A percentile compares a stretch with the other conserved stretches of the same genome.
Evolutionary conservation across 2,329 filamentous ascomycete species (phyloP).

Genomic region (Aspergillus fijiensis): DNA sequence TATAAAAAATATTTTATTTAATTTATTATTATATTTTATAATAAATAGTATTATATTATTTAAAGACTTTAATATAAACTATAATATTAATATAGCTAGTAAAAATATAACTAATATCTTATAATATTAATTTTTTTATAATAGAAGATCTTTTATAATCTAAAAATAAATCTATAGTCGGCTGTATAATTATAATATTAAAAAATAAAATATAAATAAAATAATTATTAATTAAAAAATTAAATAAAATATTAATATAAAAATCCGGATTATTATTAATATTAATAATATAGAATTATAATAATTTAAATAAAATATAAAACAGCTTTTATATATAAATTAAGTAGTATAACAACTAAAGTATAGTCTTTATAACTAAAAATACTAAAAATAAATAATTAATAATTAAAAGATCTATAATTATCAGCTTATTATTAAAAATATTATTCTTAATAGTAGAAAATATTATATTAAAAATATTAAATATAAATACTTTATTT

Average conservation of each 20-base stretch:
- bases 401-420: neutral
- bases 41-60: no score
- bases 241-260: neutral
- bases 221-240: neutral
- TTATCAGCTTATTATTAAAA: neutral
- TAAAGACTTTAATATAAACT: no score
- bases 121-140: no score
- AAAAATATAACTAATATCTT: no score
- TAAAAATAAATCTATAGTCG: neutral
- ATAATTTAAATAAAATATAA: neutral
- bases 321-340: neutral
- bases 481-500: no score
- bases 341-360: neutral
- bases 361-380: neutral
- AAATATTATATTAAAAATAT: no score
- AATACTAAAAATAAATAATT: neutral
- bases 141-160: no score
- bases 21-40: no score
- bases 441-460: neutral
- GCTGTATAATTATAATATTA: neutral
- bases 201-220: neutral
- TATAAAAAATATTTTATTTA: no score
- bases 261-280: no score
- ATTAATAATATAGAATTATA: no score
- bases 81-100: no score